These are phyloP conservation scores for Hydnomerulius pinastri DNA, from an alignment of 768 basidiomycete species.

Conservation along the genomic window DNA sequence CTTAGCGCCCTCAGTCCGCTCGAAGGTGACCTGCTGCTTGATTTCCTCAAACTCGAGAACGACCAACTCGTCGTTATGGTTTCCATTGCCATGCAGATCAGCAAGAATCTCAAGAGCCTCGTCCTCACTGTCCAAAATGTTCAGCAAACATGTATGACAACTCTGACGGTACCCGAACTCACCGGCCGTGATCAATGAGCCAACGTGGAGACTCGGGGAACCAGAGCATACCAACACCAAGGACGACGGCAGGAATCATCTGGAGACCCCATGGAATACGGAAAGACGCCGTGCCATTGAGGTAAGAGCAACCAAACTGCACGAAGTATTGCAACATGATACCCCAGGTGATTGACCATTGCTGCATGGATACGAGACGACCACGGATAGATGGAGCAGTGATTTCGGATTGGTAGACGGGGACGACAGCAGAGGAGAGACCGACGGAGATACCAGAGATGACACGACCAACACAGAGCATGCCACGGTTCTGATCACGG, in stretches of 20 bases:
- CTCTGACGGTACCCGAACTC: background rate
- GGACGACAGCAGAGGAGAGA: slow-evolving; percentile 64
- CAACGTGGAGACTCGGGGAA: slow-evolving; percentile 77
- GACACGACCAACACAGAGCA: slow-evolving; percentile 72
- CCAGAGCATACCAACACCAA: slow-evolving; percentile 63
- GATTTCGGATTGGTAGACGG: slow-evolving; percentile 76
- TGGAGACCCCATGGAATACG: slow-evolving; percentile 82
- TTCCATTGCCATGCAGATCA: slow-evolving; percentile 67
- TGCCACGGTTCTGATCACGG: slow-evolving; percentile 57
- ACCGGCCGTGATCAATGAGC: slow-evolving; percentile 65
- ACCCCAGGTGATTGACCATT: slow-evolving; percentile 83
- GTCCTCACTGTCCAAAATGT: slow-evolving; percentile 27
- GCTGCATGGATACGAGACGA: slow-evolving; percentile 73
- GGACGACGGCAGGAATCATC: slow-evolving; percentile 73
- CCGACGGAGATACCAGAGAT: slow-evolving; percentile 71
- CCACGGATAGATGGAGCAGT: slow-evolving; percentile 73
- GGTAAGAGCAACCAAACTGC: slow-evolving; percentile 70
- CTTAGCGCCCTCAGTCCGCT: slow-evolving; percentile 70
- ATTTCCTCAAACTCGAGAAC: slow-evolving; percentile 73
- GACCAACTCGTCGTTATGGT: slow-evolving; percentile 60
- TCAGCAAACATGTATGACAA: background rate
- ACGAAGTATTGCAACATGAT: slow-evolving; percentile 77
- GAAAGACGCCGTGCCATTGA: slow-evolving; percentile 70
- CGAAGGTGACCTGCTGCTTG: slow-evolving; percentile 53
- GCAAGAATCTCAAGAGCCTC: slow-evolving; percentile 75